phyloP scores from a whole-genome alignment of 164 flowering plant genomes.

The Houttuynia cordata region DNA sequence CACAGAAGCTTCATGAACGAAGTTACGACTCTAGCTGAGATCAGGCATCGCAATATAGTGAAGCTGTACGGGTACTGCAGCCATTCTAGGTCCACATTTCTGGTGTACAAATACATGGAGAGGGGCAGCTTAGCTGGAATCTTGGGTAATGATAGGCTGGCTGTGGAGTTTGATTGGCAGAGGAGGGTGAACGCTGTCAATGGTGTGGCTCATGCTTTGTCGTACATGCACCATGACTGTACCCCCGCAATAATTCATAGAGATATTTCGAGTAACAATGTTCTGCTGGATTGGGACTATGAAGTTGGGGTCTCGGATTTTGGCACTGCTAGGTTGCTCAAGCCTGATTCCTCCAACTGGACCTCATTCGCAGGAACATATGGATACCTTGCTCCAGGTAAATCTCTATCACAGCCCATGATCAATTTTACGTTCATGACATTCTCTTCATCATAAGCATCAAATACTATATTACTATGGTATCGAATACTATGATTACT shows the following conservation, averaged over 20 bases:
- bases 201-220: slow-evolving; percentile 57
- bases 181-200: slow-evolving; percentile 34
- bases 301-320: slow-evolving; percentile 55
- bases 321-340: slow-evolving; percentile 47
- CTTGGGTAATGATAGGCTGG: slow-evolving; percentile 15
- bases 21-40: slow-evolving; percentile 33
- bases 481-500: too few species aligned
- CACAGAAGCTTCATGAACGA: slow-evolving; percentile 42
- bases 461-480: too few species aligned
- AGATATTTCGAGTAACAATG: slow-evolving; percentile 42
- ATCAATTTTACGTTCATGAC: neutral
- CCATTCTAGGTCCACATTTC: slow-evolving; percentile 19
- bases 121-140: slow-evolving; percentile 43
- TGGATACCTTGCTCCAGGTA: slow-evolving; percentile 79
- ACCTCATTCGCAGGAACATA: slow-evolving; percentile 45
- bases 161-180: slow-evolving; percentile 30
- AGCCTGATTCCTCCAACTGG: slow-evolving; percentile 39
- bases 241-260: slow-evolving; percentile 47
- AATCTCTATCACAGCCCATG: neutral
- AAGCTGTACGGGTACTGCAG: slow-evolving; percentile 53
- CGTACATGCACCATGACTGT: slow-evolving; percentile 70
- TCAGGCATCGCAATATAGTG: slow-evolving; percentile 55
- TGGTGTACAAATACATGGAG: slow-evolving; percentile 53
- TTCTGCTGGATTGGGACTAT: slow-evolving; percentile 34
- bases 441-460: neutral